phyloP scores from a whole-genome alignment of 129 eudicot genomes.

The Flaveria ramosissima region DNA sequence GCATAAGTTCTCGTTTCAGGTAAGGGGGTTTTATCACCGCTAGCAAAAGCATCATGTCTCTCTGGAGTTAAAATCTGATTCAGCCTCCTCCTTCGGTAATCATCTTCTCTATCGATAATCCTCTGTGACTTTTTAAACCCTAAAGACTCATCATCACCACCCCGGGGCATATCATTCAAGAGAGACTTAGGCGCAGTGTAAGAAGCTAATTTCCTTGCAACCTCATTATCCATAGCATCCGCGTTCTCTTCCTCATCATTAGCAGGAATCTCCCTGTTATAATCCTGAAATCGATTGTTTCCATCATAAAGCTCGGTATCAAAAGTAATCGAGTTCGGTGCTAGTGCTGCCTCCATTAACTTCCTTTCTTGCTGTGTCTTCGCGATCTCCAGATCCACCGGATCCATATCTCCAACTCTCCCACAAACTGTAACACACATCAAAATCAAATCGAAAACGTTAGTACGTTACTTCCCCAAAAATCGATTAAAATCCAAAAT shows the following conservation, averaged over 20 bases:
- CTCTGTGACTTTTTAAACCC: constrained; percentile 56
- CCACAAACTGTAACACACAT: constrained; percentile 24
- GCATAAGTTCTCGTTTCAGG: constrained; percentile 81
- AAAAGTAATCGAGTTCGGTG: constrained; percentile 61
- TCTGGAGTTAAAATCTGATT: constrained; percentile 85
- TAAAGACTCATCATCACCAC: constrained; percentile 51
- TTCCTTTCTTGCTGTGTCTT: constrained; percentile 86
- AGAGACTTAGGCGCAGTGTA: constrained; percentile 79
- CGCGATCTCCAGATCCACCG: constrained; percentile 67
- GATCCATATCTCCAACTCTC: constrained; percentile 37
- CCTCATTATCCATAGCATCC: constrained; percentile 63
- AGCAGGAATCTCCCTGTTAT: constrained; percentile 68
- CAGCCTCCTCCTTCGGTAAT: constrained; percentile 75
- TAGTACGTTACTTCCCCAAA: neutral
- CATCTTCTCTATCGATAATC: constrained; percentile 85
- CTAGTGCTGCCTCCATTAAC: constrained; percentile 76
- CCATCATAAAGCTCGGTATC: constrained; percentile 81
- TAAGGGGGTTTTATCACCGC: constrained; percentile 90
- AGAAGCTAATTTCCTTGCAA: constrained; percentile 71
- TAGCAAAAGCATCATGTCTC: constrained; percentile 83
- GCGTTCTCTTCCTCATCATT: constrained; percentile 75
- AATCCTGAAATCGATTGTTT: constrained; percentile 56
- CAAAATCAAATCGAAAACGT: constrained; percentile 17
- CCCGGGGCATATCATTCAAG: constrained; percentile 61
- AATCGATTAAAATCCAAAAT: neutral